Conservation (phyloP, 371 early-diverging fungal genomes). For the Rhizopus sp. region DNA sequence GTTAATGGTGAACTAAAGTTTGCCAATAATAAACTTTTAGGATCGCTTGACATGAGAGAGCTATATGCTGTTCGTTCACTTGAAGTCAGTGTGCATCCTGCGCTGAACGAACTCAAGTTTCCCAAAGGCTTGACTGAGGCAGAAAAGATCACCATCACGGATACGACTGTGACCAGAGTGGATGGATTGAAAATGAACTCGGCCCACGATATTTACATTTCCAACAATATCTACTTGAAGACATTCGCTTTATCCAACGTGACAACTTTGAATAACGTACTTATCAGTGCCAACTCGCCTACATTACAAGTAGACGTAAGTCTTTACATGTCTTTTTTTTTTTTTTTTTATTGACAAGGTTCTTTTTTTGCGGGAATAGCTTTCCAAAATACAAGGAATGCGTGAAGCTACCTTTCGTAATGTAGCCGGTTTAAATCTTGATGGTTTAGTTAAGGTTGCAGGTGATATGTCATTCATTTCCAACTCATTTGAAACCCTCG, state of each 20-base stretch:
- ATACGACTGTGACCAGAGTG: conserved; percentile 42
- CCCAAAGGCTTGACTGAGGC: conserved; percentile 38
- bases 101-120: conserved; percentile 42
- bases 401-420: conserved; percentile 37
- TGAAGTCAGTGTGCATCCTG: conserved; percentile 47
- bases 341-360: not conserved
- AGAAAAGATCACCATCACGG: conserved; percentile 38
- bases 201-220: conserved; percentile 38
- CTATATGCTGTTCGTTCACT: conserved; percentile 34
- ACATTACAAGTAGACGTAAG: conserved; percentile 37
- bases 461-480: conserved; percentile 53
- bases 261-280: conserved; percentile 27
- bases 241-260: conserved; percentile 35
- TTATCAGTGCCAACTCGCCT: conserved; percentile 51
- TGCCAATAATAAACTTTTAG: conserved; percentile 46
- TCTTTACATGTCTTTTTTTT: not conserved
- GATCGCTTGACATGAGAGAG: conserved; percentile 30
- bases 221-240: conserved; percentile 54
- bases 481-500: conserved; percentile 39
- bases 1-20: conserved; percentile 46
- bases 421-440: conserved; percentile 35
- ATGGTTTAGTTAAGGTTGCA: conserved; percentile 30
- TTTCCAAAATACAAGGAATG: conserved; percentile 24
- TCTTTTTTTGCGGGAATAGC: conserved; percentile 12
- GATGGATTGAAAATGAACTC: conserved; percentile 42